Conservation (phyloP, 169 alveolate genomes). For the Fabrea salina region DNA sequence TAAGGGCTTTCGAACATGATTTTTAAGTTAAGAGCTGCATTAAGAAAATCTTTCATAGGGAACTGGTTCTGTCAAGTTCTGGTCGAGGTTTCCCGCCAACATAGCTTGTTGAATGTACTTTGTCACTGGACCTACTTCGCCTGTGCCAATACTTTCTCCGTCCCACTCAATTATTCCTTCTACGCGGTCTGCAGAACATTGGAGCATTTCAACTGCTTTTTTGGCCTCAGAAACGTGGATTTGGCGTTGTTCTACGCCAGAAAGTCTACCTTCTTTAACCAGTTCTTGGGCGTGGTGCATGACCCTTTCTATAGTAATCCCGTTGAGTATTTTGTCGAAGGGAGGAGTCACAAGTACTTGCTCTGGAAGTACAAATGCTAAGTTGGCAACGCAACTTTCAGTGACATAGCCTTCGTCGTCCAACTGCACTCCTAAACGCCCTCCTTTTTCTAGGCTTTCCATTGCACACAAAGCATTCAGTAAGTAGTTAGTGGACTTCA, state of each 20-base stretch:
- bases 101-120: no score
- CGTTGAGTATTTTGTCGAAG: conserved; percentile 22
- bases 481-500: conserved; percentile 32
- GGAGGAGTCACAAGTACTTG: conserved; percentile 33
- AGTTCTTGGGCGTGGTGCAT: background rate
- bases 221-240: conserved; percentile 15
- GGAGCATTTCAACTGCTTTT: conserved; percentile 16
- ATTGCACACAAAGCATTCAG: conserved; percentile 34
- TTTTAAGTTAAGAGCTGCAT: no score
- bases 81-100: no score
- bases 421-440: conserved; percentile 11
- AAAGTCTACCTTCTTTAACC: background rate
- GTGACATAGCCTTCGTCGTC: conserved; percentile 11
- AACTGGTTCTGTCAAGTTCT: no score
- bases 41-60: no score
- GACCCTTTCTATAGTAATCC: conserved; percentile 20
- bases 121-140: conserved; percentile 3
- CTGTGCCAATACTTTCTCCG: conserved; percentile 1
- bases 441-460: conserved; percentile 37
- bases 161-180: background rate
- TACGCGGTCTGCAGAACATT: background rate
- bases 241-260: background rate
- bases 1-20: no score
- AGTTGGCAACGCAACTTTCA: conserved; percentile 20
- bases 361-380: conserved; percentile 12